A percentile compares a stretch with the other conserved stretches of the same genome.
phyloP scores from a whole-genome alignment of 2,329 filamentous ascomycete species.

The Penicillium rolfsii region DNA sequence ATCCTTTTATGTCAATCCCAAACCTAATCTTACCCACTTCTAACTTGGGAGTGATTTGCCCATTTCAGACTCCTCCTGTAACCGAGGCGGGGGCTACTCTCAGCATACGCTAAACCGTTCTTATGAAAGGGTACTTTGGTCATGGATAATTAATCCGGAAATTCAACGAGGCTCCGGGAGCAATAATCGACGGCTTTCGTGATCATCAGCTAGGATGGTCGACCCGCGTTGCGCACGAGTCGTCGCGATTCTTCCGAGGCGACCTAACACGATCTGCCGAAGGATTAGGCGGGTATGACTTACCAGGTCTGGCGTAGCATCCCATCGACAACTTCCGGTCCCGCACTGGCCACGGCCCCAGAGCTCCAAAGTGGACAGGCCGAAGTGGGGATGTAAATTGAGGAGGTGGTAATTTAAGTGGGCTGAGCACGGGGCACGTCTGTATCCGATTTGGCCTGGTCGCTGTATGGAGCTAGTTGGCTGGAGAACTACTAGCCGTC shows the following conservation, averaged over 20 bases:
- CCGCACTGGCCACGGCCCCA: constrained; percentile 20
- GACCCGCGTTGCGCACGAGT: constrained; percentile 4
- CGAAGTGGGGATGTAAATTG: constrained; percentile 4
- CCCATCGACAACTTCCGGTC: constrained; percentile 5
- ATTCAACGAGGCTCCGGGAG: background rate
- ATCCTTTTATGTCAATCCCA: background rate
- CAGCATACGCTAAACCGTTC: background rate
- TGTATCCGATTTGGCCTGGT: constrained; percentile 6
- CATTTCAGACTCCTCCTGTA: background rate
- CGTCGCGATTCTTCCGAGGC: background rate
- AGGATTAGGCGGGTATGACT: constrained; percentile 27
- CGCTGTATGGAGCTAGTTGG: background rate
- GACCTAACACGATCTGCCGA: constrained; percentile 28
- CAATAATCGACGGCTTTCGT: background rate
- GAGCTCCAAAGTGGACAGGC: background rate
- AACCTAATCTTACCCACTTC: background rate
- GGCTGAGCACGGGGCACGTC: constrained; percentile 23
- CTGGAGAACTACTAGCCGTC: background rate
- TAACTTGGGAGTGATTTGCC: background rate
- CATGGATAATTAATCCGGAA: background rate
- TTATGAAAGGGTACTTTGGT: background rate
- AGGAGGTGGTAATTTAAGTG: background rate
- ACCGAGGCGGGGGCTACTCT: background rate
- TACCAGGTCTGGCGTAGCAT: constrained; percentile 29
- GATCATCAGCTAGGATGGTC: constrained; percentile 16